Conservation (phyloP, 2,329 filamentous ascomycete species). For the Hypoxylon sp. region DNA sequence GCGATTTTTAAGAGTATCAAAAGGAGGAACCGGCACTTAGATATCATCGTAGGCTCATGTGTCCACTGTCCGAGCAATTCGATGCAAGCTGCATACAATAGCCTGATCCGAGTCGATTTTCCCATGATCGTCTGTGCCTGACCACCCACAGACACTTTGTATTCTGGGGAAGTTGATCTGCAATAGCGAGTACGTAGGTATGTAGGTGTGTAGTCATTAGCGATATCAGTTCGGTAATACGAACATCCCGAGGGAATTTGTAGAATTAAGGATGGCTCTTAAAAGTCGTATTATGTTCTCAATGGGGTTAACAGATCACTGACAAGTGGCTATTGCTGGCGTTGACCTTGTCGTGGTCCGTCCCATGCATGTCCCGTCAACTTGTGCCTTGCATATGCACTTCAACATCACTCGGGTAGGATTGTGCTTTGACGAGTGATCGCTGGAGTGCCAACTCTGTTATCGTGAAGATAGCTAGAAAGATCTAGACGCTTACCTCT, state of each 20-base stretch:
- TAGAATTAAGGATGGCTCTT: slow-evolving; percentile 28
- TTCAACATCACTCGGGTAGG: slow-evolving; percentile 33
- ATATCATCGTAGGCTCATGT: slow-evolving; percentile 26
- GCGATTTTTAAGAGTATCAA: slow-evolving; percentile 19
- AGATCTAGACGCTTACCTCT: slow-evolving; percentile 17
- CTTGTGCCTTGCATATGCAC: slow-evolving; percentile 46
- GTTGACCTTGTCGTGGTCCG: slow-evolving; percentile 34
- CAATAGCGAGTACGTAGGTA: slow-evolving; percentile 7
- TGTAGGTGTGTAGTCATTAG: too few relatives aligned
- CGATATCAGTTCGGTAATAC: slow-evolving; percentile 25
- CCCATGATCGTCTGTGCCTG: slow-evolving; percentile 24
- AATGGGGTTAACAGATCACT: slow-evolving; percentile 41
- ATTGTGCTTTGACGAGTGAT: slow-evolving; percentile 34
- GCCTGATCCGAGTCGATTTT: slow-evolving; percentile 32
- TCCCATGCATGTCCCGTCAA: slow-evolving; percentile 40
- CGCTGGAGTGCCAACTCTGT: slow-evolving; percentile 25
- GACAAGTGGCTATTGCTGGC: slow-evolving; percentile 19
- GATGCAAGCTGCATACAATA: slow-evolving; percentile 34
- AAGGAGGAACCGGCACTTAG: slow-evolving; percentile 8
- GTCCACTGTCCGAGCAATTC: slow-evolving; percentile 43
- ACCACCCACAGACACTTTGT: slow-evolving; percentile 30
- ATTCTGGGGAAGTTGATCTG: slow-evolving; percentile 33
- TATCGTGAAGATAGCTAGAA: slow-evolving; percentile 26
- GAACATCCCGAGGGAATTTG: slow-evolving; percentile 10
- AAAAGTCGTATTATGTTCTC: slow-evolving; percentile 39